A percentile compares a stretch with the other conserved stretches of the same genome.
Conservation (phyloP, 73 alveolate species). For the Paramecium octaurelia region DNA sequence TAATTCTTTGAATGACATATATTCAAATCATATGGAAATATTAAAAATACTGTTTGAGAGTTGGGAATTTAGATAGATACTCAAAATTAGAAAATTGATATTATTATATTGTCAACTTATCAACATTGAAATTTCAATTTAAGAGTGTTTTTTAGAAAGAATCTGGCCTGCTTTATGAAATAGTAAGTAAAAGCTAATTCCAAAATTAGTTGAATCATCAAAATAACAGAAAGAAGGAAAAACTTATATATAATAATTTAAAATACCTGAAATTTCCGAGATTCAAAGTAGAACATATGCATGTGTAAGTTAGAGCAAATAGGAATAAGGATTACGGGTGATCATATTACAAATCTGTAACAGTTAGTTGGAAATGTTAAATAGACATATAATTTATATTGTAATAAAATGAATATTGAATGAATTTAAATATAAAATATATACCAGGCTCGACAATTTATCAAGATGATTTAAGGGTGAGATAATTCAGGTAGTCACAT, state of each 20-base stretch:
- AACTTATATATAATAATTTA: neutral
- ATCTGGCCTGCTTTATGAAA: neutral
- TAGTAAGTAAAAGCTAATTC: neutral
- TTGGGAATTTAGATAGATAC: neutral
- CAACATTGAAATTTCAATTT: too few relatives aligned
- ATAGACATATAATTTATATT: neutral
- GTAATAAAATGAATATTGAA: constrained; percentile 3
- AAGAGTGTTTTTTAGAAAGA: neutral
- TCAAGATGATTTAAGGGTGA: neutral
- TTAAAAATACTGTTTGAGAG: neutral
- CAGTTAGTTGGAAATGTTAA: neutral
- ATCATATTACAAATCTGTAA: neutral
- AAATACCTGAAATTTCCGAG: neutral
- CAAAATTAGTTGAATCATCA: neutral
- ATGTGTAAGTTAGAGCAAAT: neutral
- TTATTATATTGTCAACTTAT: too few relatives aligned
- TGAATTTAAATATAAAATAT: neutral
- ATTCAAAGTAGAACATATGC: neutral
- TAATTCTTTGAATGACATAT: too few relatives aligned
- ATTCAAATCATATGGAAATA: too few relatives aligned
- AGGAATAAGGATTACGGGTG: neutral
- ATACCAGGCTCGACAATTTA: neutral
- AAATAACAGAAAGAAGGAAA: neutral
- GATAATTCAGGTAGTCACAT: neutral
- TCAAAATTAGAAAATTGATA: too few relatives aligned